A percentile compares a stretch with the other conserved stretches of the same genome.
Evolutionary conservation across 345 rosid species (phyloP).

Genomic region (Citrus medica): DNA sequence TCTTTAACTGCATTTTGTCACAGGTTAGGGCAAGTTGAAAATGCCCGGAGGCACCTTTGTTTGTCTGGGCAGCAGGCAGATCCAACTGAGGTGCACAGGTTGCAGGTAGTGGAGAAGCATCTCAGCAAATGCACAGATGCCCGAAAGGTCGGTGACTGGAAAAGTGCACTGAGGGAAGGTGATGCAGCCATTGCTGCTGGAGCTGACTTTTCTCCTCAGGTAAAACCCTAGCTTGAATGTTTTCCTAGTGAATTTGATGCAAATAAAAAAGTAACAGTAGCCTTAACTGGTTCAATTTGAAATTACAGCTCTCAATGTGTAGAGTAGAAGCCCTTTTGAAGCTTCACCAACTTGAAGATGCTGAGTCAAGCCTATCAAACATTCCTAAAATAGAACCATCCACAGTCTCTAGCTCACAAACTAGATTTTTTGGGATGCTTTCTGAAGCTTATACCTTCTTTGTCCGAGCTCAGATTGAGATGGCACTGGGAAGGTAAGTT

Average conservation of each 20-base stretch:
- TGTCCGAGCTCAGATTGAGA: conserved; percentile 78
- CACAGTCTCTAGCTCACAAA: conserved; percentile 35
- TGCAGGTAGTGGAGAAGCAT: conserved; percentile 71
- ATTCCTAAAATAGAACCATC: conserved; percentile 50
- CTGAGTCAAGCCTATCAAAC: conserved; percentile 41
- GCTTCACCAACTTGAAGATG: conserved; percentile 81
- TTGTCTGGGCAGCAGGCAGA: conserved; percentile 54
- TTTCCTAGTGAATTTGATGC: background rate
- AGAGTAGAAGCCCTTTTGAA: conserved; percentile 91
- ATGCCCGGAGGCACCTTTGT: conserved; percentile 60
- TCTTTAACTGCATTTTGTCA: conserved; percentile 21
- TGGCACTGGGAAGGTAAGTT: conserved; percentile 94
- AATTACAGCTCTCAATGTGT: conserved; percentile 92
- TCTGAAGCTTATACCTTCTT: conserved; percentile 70
- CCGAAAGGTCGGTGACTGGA: conserved; percentile 76
- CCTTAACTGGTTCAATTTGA: conserved; percentile 34
- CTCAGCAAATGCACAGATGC: conserved; percentile 67
- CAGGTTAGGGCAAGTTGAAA: conserved; percentile 92
- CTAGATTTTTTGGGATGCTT: conserved; percentile 69
- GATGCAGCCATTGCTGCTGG: conserved; percentile 79
- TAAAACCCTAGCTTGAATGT: conserved; percentile 17
- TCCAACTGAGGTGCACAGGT: conserved; percentile 49
- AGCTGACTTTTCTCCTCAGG: conserved; percentile 87
- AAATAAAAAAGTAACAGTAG: conserved; percentile 8
- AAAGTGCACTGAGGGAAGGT: conserved; percentile 53